phyloP scores from a whole-genome alignment of 2,329 filamentous ascomycete genomes.

The Aspergillus versicolor region DNA sequence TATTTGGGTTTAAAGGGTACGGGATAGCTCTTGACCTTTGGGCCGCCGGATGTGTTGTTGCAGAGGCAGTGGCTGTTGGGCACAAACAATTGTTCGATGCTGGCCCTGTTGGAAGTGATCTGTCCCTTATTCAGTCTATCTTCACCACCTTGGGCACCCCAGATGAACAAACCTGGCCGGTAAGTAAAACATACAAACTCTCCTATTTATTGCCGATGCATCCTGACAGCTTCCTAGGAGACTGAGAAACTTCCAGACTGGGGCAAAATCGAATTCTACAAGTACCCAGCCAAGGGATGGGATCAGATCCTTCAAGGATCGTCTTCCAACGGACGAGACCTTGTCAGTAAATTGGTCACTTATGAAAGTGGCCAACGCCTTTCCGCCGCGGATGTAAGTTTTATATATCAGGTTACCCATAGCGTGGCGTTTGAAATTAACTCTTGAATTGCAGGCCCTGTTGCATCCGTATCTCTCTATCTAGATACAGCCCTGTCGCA shows the following conservation, averaged over 20 bases:
- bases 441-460: constrained; percentile 31
- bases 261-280: constrained; percentile 77
- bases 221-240: constrained; percentile 27
- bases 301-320: constrained; percentile 65
- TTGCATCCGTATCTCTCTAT: constrained; percentile 38
- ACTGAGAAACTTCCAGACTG: constrained; percentile 71
- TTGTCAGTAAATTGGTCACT: constrained; percentile 67
- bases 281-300: constrained; percentile 70
- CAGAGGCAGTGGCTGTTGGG: constrained; percentile 64
- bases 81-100: constrained; percentile 74
- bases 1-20: constrained; percentile 81
- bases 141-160: constrained; percentile 91
- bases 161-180: constrained; percentile 77
- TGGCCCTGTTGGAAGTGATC: constrained; percentile 85
- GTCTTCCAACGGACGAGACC: constrained; percentile 58
- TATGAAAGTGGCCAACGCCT: constrained; percentile 70
- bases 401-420: neutral
- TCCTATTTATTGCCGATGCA: neutral
- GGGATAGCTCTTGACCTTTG: constrained; percentile 77
- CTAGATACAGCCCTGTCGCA: neutral
- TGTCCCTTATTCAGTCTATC: constrained; percentile 86
- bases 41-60: constrained; percentile 80
- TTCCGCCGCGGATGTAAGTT: constrained; percentile 62
- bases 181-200: constrained; percentile 34
- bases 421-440: neutral